Conservation (phyloP, 805 yeast genomes). For the Suhomyces tanzawaensis region DNA sequence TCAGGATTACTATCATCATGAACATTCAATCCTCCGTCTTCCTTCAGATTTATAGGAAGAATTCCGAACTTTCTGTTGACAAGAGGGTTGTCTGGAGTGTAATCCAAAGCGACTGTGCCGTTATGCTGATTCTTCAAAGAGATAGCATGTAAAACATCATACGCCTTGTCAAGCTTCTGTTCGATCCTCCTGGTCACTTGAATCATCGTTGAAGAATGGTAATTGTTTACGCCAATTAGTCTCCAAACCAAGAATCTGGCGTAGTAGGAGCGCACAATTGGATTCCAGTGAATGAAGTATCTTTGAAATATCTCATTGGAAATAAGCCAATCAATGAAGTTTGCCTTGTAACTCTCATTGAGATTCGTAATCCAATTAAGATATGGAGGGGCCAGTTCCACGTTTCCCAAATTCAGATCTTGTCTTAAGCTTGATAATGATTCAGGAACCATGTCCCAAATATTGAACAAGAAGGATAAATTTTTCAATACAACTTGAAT, state of each 20-base stretch:
- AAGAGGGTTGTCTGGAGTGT: conserved; percentile 38
- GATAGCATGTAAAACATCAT: conserved; percentile 24
- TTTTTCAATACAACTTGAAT: conserved; percentile 61
- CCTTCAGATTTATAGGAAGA: conserved; percentile 28
- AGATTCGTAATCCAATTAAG: conserved; percentile 40
- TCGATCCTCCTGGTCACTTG: conserved; percentile 30
- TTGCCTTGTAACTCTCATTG: conserved; percentile 44
- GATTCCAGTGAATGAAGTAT: conserved; percentile 76
- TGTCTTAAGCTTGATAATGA: conserved; percentile 15
- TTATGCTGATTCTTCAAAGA: conserved; percentile 21
- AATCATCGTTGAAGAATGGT: conserved; percentile 32
- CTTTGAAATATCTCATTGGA: conserved; percentile 49
- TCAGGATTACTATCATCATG: conserved; percentile 7
- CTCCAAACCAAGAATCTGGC: conserved; percentile 69
- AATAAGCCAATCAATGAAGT: conserved; percentile 54
- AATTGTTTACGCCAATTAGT: conserved; percentile 43
- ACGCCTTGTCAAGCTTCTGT: conserved; percentile 28
- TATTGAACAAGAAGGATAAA: conserved; percentile 63
- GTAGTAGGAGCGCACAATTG: conserved; percentile 69
- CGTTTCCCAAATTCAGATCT: conserved; percentile 2
- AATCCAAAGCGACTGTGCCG: conserved; percentile 15
- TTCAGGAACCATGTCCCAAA: conserved; percentile 68
- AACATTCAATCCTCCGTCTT: conserved; percentile 16
- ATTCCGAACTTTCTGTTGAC: conserved; percentile 52
- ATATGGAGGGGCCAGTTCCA: conserved; percentile 7